These are phyloP conservation scores for Lodderomyces beijingensis DNA, from an alignment of 1,139 yeast species.

Conservation along the genomic window DNA sequence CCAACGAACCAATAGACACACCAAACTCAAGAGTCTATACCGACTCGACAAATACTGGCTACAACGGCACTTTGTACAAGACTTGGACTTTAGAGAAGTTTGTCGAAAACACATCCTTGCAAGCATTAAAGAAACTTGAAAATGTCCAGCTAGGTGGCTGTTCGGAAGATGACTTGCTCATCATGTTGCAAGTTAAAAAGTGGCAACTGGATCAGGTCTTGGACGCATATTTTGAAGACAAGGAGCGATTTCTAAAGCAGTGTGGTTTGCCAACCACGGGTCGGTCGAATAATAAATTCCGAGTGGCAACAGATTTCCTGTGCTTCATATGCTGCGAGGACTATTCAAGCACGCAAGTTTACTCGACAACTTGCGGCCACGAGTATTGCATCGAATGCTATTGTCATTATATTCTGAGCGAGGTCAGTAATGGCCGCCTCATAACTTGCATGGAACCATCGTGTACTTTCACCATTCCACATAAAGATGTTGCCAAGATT, in stretches of 20 bases:
- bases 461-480: constrained; percentile 33
- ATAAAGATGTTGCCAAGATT: constrained; percentile 23
- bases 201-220: constrained; percentile 77
- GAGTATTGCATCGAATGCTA: constrained; percentile 68
- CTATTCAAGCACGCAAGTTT: constrained; percentile 34
- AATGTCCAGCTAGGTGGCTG: constrained; percentile 29
- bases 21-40: constrained; percentile 5
- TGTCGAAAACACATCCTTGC: constrained; percentile 19
- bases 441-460: constrained; percentile 61
- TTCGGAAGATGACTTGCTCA: constrained; percentile 39
- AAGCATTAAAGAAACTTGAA: constrained; percentile 17
- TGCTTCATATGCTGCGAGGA: constrained; percentile 75
- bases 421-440: constrained; percentile 50
- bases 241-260: constrained; percentile 35
- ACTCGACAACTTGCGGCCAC: constrained; percentile 65
- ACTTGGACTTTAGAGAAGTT: constrained; percentile 28
- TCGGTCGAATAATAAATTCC: constrained; percentile 18
- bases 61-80: constrained; percentile 16
- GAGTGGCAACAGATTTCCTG: constrained; percentile 24
- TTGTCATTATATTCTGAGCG: constrained; percentile 49
- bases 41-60: constrained; percentile 10
- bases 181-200: constrained; percentile 53
- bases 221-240: constrained; percentile 60
- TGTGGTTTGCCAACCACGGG: constrained; percentile 43
- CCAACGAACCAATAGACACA: constrained; percentile 3